These are phyloP conservation scores for Paecilomyces sp. DNA, from an alignment of 2,329 filamentous ascomycete species.

Conservation along the genomic window DNA sequence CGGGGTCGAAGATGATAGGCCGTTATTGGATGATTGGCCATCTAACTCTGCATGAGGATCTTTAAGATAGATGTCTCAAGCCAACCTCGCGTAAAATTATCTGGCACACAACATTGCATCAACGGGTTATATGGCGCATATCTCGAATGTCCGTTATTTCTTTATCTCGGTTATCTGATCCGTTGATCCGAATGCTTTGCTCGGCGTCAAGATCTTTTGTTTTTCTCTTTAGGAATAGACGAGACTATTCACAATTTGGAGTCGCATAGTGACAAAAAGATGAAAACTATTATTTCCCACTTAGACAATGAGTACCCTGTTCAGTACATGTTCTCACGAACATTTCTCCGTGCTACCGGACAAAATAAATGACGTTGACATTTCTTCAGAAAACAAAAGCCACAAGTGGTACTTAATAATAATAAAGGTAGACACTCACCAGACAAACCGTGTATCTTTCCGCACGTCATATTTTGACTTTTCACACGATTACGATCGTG, in stretches of 20 bases:
- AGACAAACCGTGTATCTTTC: neutral
- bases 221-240: neutral
- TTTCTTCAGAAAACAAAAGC: neutral
- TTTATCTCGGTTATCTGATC: neutral
- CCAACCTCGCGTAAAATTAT: neutral
- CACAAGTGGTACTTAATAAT: neutral
- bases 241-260: neutral
- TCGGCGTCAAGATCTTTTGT: neutral
- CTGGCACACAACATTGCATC: neutral
- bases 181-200: neutral
- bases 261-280: neutral
- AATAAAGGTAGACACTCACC: neutral
- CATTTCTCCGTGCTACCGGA: neutral
- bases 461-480: neutral
- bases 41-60: neutral
- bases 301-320: neutral
- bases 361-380: neutral
- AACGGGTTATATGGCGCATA: neutral
- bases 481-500: neutral
- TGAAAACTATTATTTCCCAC: no score
- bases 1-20: neutral
- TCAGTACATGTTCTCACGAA: neutral
- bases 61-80: neutral
- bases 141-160: neutral
- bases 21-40: neutral